Evolutionary conservation across 208 protist species (phyloP).

Genomic region (Crithidia fasciculata): DNA sequence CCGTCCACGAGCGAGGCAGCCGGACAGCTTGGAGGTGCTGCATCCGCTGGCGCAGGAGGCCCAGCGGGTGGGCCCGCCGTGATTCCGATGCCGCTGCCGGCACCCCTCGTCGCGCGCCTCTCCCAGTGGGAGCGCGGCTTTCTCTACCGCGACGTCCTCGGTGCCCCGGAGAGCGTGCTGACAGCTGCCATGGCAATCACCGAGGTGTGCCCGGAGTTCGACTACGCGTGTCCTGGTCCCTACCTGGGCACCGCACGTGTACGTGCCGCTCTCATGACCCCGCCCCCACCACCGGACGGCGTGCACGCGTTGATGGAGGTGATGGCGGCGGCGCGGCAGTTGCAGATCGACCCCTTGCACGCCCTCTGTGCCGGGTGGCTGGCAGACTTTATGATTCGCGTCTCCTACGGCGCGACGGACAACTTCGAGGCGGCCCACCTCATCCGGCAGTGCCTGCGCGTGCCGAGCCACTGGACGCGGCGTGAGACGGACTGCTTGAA

Average conservation of each 20-base stretch:
- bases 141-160: slow-evolving; percentile 68
- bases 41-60: no score
- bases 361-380: slow-evolving; percentile 69
- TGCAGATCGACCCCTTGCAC: slow-evolving; percentile 61
- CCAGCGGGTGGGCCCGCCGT: slow-evolving; percentile 23
- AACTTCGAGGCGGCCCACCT: slow-evolving; percentile 76
- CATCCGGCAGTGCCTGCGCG: slow-evolving; percentile 69
- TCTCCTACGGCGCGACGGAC: slow-evolving; percentile 60
- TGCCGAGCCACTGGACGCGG: slow-evolving; percentile 68
- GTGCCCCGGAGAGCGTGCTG: slow-evolving; percentile 35
- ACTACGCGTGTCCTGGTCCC: slow-evolving; percentile 48
- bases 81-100: slow-evolving; percentile 54
- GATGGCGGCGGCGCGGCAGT: slow-evolving; percentile 43
- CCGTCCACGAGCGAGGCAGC: background rate
- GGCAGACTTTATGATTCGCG: slow-evolving; percentile 70
- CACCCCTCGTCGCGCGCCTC: slow-evolving; percentile 57
- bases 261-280: slow-evolving; percentile 32
- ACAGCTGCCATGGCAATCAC: slow-evolving; percentile 29
- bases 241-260: slow-evolving; percentile 37
- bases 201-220: slow-evolving; percentile 48
- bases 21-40: background rate
- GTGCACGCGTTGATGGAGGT: slow-evolving; percentile 49
- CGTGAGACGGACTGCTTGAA: slow-evolving; percentile 76
- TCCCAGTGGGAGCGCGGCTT: slow-evolving; percentile 66
- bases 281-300: slow-evolving; percentile 40